Evolutionary conservation across 495 filamentous ascomycete species (phyloP).

Genomic region (Aspergillus diversus): DNA sequence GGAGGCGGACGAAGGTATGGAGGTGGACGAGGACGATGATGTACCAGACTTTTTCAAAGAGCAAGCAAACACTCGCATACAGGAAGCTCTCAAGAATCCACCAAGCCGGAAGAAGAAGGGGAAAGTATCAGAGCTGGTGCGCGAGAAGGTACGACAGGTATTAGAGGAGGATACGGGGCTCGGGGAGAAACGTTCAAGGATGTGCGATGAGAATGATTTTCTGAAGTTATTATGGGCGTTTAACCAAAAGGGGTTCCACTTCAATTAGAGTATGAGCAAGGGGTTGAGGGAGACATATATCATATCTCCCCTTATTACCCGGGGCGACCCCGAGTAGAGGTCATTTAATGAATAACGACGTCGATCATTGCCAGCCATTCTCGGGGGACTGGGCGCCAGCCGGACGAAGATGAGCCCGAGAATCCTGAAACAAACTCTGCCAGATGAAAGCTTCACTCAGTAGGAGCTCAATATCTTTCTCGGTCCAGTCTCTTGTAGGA

Average conservation of each 20-base stretch:
- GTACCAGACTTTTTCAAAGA: constrained; percentile 80
- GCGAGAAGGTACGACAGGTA: constrained; percentile 81
- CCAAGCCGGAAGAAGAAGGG: constrained; percentile 69
- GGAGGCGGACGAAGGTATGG: constrained; percentile 53
- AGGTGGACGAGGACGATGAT: constrained; percentile 62
- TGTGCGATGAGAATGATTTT: constrained; percentile 91
- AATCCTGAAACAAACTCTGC: constrained; percentile 90
- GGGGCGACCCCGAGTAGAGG: neutral
- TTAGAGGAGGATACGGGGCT: constrained; percentile 75
- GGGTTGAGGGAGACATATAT: constrained; percentile 14
- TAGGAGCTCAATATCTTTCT: constrained; percentile 95
- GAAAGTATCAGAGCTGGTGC: constrained; percentile 75
- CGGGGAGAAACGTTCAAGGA: constrained; percentile 76
- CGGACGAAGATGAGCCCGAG: constrained; percentile 75
- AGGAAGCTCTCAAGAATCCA: constrained; percentile 45
- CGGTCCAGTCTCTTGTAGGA: constrained; percentile 93
- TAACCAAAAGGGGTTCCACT: constrained; percentile 92
- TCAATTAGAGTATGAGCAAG: constrained; percentile 59
- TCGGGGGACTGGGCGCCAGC: constrained; percentile 46
- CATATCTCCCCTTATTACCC: neutral
- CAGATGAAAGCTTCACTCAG: constrained; percentile 96
- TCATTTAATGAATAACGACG: constrained; percentile 41
- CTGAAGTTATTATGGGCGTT: constrained; percentile 75
- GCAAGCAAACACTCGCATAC: constrained; percentile 50
- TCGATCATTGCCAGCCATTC: constrained; percentile 47